phyloP scores from a whole-genome alignment of 1,284 basidiomycete species.

The Xanthoconium separans region DNA sequence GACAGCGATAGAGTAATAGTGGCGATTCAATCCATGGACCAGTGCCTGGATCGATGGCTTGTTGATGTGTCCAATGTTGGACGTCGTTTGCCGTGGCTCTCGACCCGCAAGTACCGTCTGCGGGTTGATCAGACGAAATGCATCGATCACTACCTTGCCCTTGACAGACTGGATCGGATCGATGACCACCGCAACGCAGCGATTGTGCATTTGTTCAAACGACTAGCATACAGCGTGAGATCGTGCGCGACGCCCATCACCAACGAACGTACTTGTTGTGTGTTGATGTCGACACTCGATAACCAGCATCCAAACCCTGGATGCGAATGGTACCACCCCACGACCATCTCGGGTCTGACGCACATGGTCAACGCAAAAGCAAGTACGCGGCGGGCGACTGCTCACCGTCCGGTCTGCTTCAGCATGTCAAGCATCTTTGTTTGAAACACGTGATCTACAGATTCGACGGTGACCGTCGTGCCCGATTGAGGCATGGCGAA shows the following conservation, averaged over 20 bases:
- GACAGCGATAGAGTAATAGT: slow-evolving; percentile 96
- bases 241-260: slow-evolving; percentile 4
- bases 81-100: slow-evolving; percentile 96
- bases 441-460: slow-evolving; percentile 99
- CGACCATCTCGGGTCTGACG: slow-evolving; percentile 92
- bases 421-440: slow-evolving; percentile 99
- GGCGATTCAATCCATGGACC: slow-evolving; percentile 93
- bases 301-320: slow-evolving; percentile 99
- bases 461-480: slow-evolving; percentile 98
- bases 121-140: slow-evolving; percentile 94
- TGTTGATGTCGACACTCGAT: slow-evolving; percentile 98
- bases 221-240: slow-evolving; percentile 55
- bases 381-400: not conserved
- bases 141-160: slow-evolving; percentile 98
- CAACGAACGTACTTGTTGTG: slow-evolving; percentile 76
- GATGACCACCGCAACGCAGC: slow-evolving; percentile 96
- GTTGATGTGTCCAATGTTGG: slow-evolving; percentile 98
- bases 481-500: slow-evolving; percentile 99
- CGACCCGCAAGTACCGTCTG: slow-evolving; percentile 85
- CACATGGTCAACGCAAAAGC: not conserved
- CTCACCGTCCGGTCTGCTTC: slow-evolving; percentile 95
- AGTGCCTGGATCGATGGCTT: slow-evolving; percentile 98
- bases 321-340: slow-evolving; percentile 99
- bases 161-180: slow-evolving; percentile 99
- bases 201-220: slow-evolving; percentile 93